These are phyloP conservation scores for Raphanus sativus DNA, from an alignment of 345 rosid genomes.

Conservation along the genomic window DNA sequence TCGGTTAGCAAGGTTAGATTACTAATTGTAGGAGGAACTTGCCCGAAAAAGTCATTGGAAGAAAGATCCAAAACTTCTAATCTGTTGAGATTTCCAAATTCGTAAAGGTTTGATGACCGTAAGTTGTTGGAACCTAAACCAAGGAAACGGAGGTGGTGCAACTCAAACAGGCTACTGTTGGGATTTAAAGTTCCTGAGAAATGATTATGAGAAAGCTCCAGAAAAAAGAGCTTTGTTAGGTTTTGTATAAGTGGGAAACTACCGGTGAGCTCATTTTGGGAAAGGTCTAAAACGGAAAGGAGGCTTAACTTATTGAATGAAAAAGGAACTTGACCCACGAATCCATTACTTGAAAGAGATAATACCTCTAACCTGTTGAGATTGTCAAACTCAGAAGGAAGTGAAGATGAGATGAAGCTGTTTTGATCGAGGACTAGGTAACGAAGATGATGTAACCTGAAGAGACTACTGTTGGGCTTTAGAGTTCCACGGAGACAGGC, in stretches of 20 bases:
- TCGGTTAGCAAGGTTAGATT: not conserved
- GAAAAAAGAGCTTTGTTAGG: not conserved
- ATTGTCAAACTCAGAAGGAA: not conserved
- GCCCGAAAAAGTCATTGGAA: not conserved
- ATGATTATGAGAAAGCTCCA: not conserved
- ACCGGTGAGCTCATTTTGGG: not conserved
- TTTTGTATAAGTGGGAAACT: not conserved
- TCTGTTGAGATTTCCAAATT: not conserved
- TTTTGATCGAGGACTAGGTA: not conserved
- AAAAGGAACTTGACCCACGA: not conserved
- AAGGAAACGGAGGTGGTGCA: not conserved
- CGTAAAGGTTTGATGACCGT: not conserved
- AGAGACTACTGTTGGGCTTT: slow-evolving; percentile 27
- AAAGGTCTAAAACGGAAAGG: not conserved
- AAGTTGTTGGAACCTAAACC: not conserved
- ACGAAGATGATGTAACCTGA: not conserved
- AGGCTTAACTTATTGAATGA: not conserved
- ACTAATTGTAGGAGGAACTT: slow-evolving; percentile 20
- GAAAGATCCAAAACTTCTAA: not conserved
- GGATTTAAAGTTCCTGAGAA: not conserved
- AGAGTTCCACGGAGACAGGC: slow-evolving; percentile 12
- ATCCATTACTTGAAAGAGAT: not conserved
- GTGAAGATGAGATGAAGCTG: slow-evolving; percentile 16
- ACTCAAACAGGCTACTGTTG: not conserved
- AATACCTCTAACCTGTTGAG: slow-evolving; percentile 17